Conservation (phyloP, 441 rosid species). For the Macaranga tanarius region DNA sequence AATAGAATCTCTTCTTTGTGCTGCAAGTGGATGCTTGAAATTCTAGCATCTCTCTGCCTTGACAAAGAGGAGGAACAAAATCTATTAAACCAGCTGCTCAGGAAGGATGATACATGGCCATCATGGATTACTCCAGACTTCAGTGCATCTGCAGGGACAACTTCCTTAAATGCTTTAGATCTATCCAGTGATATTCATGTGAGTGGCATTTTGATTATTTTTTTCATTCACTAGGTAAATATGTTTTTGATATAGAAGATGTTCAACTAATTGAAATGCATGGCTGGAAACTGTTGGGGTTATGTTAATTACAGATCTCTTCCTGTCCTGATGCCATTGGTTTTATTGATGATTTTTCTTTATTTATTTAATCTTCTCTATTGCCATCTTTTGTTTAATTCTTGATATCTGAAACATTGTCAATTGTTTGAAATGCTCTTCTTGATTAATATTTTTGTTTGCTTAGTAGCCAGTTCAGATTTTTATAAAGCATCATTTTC, state of each 20-base stretch:
- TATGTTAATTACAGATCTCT: neutral
- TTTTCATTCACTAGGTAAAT: neutral
- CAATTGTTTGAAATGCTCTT: neutral
- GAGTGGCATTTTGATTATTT: conserved; percentile 33
- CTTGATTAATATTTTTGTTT: neutral
- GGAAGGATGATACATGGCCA: conserved; percentile 73
- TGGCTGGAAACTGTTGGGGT: neutral
- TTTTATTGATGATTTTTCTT: neutral
- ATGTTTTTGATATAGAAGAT: neutral
- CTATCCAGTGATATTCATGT: conserved; percentile 32
- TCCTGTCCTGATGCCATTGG: neutral
- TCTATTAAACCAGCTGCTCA: conserved; percentile 62
- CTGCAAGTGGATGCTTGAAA: conserved; percentile 63
- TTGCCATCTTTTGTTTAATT: neutral
- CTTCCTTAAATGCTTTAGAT: conserved; percentile 27
- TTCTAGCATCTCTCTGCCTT: conserved; percentile 56
- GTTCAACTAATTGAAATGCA: neutral
- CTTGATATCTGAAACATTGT: neutral
- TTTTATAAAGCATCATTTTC: neutral
- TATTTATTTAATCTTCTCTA: neutral
- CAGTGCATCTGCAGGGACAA: conserved; percentile 27
- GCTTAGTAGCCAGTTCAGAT: neutral
- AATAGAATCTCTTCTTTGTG: conserved; percentile 50
- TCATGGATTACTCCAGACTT: conserved; percentile 60
- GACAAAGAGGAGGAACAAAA: conserved; percentile 60